These are phyloP conservation scores for Penicillium desertorum DNA, from an alignment of 495 filamentous ascomycete genomes.

Conservation along the genomic window DNA sequence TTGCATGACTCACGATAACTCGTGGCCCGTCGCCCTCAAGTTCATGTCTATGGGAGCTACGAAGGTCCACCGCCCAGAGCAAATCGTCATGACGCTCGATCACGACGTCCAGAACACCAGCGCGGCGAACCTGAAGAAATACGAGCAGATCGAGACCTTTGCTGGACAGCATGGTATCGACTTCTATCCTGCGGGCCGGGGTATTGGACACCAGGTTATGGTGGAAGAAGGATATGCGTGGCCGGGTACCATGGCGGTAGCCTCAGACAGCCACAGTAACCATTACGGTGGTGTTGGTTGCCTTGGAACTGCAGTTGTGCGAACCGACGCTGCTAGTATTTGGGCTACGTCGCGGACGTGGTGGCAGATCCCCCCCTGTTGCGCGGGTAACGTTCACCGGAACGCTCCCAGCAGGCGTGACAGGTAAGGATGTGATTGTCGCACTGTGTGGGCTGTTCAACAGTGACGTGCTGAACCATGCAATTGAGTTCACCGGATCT, in stretches of 20 bases:
- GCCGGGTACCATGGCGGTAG: conserved; percentile 83
- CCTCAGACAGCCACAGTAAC: conserved; percentile 81
- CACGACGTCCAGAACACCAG: conserved; percentile 91
- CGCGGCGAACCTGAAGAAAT: conserved; percentile 82
- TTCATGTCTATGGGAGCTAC: conserved; percentile 87
- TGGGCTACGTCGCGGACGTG: conserved; percentile 84
- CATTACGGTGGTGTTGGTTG: conserved; percentile 21
- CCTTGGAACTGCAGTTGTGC: conserved; percentile 67
- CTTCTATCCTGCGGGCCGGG: conserved; percentile 80
- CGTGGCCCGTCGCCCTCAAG: conserved; percentile 80
- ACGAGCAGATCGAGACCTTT: conserved; percentile 81
- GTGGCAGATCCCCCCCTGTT: conserved; percentile 89
- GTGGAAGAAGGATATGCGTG: conserved; percentile 79
- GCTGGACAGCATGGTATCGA: conserved; percentile 76
- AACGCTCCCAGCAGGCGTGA: conserved; percentile 73
- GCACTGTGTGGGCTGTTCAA: conserved; percentile 84
- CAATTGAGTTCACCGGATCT: conserved; percentile 83
- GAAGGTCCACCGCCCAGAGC: conserved; percentile 65
- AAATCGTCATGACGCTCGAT: conserved; percentile 88
- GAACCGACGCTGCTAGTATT: conserved; percentile 83
- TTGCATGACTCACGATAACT: conserved; percentile 95
- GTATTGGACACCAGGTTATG: conserved; percentile 91
- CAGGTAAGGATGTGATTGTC: conserved; percentile 94
- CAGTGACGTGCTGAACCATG: conserved; percentile 90
- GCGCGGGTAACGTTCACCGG: conserved; percentile 79